Conservation (phyloP, 257 asterid species). For the Fraxinus americana region DNA sequence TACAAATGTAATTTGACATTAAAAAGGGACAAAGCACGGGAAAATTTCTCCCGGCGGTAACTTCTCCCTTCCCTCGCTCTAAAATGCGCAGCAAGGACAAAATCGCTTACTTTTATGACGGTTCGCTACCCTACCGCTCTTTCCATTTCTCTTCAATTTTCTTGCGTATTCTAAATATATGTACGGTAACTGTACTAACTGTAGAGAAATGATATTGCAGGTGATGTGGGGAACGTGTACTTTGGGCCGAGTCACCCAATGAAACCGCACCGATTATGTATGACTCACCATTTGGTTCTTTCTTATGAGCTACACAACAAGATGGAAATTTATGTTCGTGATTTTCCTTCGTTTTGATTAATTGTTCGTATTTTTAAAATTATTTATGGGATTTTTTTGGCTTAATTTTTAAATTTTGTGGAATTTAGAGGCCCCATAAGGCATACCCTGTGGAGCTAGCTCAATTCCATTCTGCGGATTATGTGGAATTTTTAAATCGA, state of each 20-base stretch:
- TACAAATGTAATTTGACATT: background rate
- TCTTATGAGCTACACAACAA: constrained; percentile 86
- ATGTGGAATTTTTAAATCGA: constrained; percentile 89
- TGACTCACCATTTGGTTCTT: constrained; percentile 98
- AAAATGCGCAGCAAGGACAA: constrained; percentile 85
- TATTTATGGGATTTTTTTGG: background rate
- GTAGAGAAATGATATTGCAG: constrained; percentile 45
- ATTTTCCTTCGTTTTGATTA: background rate
- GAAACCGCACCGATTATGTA: constrained; percentile 98
- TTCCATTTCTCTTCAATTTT: background rate
- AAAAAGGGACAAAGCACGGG: background rate
- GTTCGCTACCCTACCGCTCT: constrained; percentile 36
- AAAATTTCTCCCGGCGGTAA: background rate
- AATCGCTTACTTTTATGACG: constrained; percentile 92
- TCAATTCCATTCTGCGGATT: constrained; percentile 96
- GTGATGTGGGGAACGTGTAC: constrained; percentile 95
- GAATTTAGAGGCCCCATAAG: constrained; percentile 92
- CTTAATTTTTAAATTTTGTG: constrained; percentile 17
- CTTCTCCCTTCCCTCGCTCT: background rate
- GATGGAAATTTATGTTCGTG: constrained; percentile 96
- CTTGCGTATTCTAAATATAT: background rate
- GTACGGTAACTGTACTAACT: constrained; percentile 27
- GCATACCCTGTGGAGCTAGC: constrained; percentile 97
- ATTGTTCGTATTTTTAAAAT: background rate
- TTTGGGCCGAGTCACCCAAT: constrained; percentile 99